Evolutionary conservation across 1,284 basidiomycete genomes (phyloP).

Genomic region (Papiliotrema terrestris): DNA sequence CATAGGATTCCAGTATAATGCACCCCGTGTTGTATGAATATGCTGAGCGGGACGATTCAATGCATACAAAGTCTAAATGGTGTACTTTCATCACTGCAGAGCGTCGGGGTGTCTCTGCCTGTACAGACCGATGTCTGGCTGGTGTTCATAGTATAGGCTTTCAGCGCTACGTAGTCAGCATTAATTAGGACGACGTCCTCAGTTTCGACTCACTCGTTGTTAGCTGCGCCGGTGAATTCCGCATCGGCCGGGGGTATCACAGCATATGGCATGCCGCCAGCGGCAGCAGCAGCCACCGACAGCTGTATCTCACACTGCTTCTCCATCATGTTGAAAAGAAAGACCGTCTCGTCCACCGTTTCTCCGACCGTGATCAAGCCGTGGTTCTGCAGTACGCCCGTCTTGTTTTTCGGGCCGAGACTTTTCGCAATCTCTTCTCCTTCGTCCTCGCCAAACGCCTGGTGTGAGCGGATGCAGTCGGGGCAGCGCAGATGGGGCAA

Average conservation of each 20-base stretch:
- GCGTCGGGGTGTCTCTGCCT: neutral
- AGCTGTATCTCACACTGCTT: neutral
- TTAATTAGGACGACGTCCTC: no score
- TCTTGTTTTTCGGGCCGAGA: constrained; percentile 36
- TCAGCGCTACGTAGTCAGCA: neutral
- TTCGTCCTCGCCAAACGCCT: constrained; percentile 36
- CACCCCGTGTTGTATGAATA: no score
- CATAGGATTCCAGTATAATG: no score
- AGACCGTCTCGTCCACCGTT: constrained; percentile 7
- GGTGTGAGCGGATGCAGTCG: neutral
- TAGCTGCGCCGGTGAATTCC: no score
- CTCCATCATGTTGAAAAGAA: constrained; percentile 25
- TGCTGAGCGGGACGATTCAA: no score
- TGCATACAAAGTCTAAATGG: no score
- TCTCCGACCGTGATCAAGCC: constrained; percentile 26
- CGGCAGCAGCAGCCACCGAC: no score
- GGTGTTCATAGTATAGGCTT: neutral
- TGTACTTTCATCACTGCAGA: neutral
- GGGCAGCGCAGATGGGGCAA: neutral
- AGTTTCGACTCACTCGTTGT: no score
- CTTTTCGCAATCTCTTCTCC: constrained; percentile 41
- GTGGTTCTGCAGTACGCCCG: constrained; percentile 32
- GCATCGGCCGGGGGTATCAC: no score
- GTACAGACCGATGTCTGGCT: neutral
- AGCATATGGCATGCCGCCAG: no score